Percentiles rank a stretch among this genome's conserved stretches.
phyloP scores from a whole-genome alignment of 2,329 filamentous ascomycete genomes.

The Aspergillus calidoustus region DNA sequence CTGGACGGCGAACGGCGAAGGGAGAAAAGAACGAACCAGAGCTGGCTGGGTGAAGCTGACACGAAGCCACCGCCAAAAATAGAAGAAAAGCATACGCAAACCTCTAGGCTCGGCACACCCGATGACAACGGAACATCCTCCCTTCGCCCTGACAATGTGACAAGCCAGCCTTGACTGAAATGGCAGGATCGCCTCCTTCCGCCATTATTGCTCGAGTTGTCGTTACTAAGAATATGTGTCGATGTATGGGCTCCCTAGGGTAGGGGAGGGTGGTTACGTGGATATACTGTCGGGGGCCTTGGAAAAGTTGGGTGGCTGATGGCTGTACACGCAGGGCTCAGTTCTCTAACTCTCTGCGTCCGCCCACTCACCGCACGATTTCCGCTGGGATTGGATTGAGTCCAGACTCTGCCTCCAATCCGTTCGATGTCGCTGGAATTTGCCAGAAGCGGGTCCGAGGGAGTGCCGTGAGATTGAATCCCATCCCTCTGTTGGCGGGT shows the following conservation, averaged over 20 bases:
- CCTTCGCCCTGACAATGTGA: not conserved
- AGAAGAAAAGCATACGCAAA: constrained; percentile 24
- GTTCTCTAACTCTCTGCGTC: not conserved
- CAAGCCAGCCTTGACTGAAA: not conserved
- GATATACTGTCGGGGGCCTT: not conserved
- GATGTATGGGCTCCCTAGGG: too few species aligned
- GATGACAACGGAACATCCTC: not conserved
- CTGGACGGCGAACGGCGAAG: not conserved
- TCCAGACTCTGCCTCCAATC: constrained; percentile 4
- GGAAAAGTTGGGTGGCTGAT: constrained; percentile 1
- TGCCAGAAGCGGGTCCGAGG: constrained; percentile 12
- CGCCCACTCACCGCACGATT: not conserved
- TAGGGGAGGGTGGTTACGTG: not conserved
- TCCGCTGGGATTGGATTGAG: not conserved
- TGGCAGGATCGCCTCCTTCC: not conserved
- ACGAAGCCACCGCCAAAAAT: constrained; percentile 20
- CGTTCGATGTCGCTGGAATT: constrained; percentile 1
- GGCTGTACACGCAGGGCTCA: constrained; percentile 2
- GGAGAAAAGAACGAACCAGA: not conserved
- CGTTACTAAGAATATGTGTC: constrained; percentile 6
- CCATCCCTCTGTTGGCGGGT: constrained; percentile 5
- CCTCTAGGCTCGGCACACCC: constrained; percentile 6
- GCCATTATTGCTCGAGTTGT: not conserved
- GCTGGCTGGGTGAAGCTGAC: constrained; percentile 8
- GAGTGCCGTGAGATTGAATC: constrained; percentile 3